These are phyloP conservation scores for Lactarius sp. DNA, from an alignment of 768 basidiomycete species.

Conservation along the genomic window DNA sequence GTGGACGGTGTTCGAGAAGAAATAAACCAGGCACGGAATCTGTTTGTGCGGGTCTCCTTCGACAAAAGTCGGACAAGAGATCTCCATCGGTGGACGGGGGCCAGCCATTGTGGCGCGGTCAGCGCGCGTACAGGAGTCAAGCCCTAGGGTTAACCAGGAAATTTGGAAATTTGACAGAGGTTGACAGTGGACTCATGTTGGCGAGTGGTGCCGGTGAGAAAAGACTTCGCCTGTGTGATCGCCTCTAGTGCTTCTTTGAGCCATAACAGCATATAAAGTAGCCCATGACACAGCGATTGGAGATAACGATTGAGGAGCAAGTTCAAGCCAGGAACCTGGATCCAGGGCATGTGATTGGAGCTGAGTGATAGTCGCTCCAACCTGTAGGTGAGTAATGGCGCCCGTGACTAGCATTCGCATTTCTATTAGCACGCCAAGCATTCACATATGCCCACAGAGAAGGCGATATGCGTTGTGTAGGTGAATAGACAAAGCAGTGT, in stretches of 20 bases:
- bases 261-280: not conserved
- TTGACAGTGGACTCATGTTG: not conserved
- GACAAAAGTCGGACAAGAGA: not conserved
- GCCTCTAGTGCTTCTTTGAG: not conserved
- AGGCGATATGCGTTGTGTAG: not conserved
- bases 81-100: not conserved
- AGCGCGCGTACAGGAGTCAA: not conserved
- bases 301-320: conserved; percentile 1
- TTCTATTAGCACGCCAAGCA: not conserved
- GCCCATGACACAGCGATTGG: not conserved
- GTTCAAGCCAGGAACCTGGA: conserved; percentile 16
- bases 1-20: not conserved
- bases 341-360: conserved; percentile 5
- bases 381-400: not conserved
- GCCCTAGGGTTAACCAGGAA: not conserved
- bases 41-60: not conserved
- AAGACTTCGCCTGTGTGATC: not conserved
- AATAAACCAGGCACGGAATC: not conserved
- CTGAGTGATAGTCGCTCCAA: not conserved
- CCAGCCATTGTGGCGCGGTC: not conserved
- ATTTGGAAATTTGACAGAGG: not conserved
- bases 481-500: not conserved
- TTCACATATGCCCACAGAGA: not conserved
- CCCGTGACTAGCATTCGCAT: not conserved
- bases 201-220: not conserved